Conservation (phyloP, 768 basidiomycete genomes). For the Leccinum pellstonianum region DNA sequence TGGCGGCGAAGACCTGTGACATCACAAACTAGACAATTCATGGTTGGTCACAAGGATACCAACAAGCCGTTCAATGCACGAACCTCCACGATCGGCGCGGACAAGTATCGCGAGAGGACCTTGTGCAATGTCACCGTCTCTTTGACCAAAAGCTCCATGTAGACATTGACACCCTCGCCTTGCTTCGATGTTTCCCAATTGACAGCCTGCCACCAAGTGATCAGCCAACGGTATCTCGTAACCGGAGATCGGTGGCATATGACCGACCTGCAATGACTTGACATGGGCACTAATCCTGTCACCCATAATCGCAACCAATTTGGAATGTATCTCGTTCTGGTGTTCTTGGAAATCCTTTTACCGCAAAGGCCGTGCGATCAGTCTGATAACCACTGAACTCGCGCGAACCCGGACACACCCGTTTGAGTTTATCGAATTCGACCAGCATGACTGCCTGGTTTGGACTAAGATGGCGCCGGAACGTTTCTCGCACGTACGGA, state of each 20-base stretch:
- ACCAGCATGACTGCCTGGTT: slow-evolving; percentile 97
- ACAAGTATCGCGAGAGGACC: slow-evolving; percentile 88
- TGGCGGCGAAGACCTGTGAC: slow-evolving; percentile 91
- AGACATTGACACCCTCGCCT: slow-evolving; percentile 71
- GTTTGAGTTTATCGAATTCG: slow-evolving; percentile 97
- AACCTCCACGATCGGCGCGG: slow-evolving; percentile 79
- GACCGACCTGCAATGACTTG: slow-evolving; percentile 69
- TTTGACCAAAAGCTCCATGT: slow-evolving; percentile 91
- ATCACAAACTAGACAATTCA: slow-evolving; percentile 70
- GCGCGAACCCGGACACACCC: slow-evolving; percentile 52
- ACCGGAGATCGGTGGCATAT: slow-evolving; percentile 6
- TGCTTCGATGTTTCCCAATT: slow-evolving; percentile 72
- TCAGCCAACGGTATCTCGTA: slow-evolving; percentile 5
- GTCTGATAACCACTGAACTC: background rate
- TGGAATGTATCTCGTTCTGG: slow-evolving; percentile 97
- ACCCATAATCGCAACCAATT: slow-evolving; percentile 97
- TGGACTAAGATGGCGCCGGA: slow-evolving; percentile 87
- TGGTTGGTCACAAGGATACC: slow-evolving; percentile 13
- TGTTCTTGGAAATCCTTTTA: slow-evolving; percentile 95
- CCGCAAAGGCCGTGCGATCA: slow-evolving; percentile 2
- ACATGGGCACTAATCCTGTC: slow-evolving; percentile 88
- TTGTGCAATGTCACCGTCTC: slow-evolving; percentile 96
- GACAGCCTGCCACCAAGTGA: slow-evolving; percentile 49
- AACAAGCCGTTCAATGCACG: slow-evolving; percentile 13
- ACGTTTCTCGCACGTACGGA: slow-evolving; percentile 93